A percentile compares a stretch with the other conserved stretches of the same genome.
Conservation (phyloP, 805 yeast species). For the Teunomyces funiuensis region DNA sequence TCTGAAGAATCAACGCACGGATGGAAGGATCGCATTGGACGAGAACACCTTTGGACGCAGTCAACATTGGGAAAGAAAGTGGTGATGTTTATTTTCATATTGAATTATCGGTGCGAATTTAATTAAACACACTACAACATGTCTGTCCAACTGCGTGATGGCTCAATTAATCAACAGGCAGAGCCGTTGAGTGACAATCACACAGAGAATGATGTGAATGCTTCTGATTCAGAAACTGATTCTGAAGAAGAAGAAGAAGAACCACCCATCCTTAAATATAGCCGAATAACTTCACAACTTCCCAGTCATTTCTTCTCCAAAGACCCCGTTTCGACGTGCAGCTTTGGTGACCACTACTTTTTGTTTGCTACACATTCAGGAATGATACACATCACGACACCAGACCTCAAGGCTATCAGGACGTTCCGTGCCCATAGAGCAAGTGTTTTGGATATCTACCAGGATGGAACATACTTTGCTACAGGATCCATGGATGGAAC, state of each 20-base stretch:
- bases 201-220: too few relatives aligned
- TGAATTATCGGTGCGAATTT: not conserved
- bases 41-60: slow-evolving; percentile 44
- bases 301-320: slow-evolving; percentile 69
- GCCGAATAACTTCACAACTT: slow-evolving; percentile 54
- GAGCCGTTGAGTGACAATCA: too few relatives aligned
- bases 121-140: not conserved
- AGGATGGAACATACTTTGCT: slow-evolving; percentile 75
- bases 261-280: slow-evolving; percentile 75
- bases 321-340: slow-evolving; percentile 77
- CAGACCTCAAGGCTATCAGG: slow-evolving; percentile 60
- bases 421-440: slow-evolving; percentile 85
- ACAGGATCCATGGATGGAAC: slow-evolving; percentile 95
- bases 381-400: slow-evolving; percentile 61
- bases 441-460: slow-evolving; percentile 68
- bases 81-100: slow-evolving; percentile 1
- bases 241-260: slow-evolving; percentile 38
- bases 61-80: slow-evolving; percentile 28
- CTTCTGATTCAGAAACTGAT: slow-evolving; percentile 1
- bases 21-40: slow-evolving; percentile 86
- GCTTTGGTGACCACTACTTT: slow-evolving; percentile 57
- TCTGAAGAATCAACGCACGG: slow-evolving; percentile 76
- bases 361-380: slow-evolving; percentile 93
- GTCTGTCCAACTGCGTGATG: not conserved
- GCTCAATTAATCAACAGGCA: not conserved